Evolutionary conservation across 2,329 filamentous ascomycete species (phyloP).

Genomic region (Daldinia eschscholtzii): DNA sequence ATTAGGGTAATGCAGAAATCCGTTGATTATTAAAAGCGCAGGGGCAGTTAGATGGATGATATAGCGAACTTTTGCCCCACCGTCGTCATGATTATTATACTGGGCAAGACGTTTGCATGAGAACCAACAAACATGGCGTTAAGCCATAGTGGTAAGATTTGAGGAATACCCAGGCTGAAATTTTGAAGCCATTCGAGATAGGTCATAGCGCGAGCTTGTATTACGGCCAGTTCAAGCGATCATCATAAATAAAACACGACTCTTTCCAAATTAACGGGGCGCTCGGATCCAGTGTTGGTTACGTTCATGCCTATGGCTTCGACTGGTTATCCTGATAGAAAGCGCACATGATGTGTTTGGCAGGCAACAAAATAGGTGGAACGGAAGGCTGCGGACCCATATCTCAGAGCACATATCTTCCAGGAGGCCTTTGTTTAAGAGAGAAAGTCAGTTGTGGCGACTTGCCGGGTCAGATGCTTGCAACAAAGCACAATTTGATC

Average conservation of each 20-base stretch:
- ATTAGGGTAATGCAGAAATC: conserved; percentile 2
- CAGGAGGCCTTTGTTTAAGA: not conserved
- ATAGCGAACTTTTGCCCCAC: conserved; percentile 21
- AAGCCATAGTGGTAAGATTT: conserved; percentile 17
- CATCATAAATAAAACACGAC: conserved; percentile 16
- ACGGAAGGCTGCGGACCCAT: not conserved
- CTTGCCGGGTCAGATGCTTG: not conserved
- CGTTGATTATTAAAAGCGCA: conserved; percentile 5
- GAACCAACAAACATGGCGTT: conserved; percentile 16
- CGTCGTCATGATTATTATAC: conserved; percentile 23
- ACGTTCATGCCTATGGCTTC: not conserved
- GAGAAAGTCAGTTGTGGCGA: not conserved
- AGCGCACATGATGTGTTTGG: not conserved
- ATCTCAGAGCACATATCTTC: not conserved
- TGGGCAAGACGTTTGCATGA: conserved; percentile 16
- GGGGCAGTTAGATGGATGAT: conserved; percentile 18
- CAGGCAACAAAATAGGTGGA: not conserved
- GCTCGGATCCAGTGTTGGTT: not conserved
- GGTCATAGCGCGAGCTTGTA: conserved; percentile 16
- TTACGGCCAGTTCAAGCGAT: conserved; percentile 12
- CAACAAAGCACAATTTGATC: not conserved
- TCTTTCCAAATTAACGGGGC: conserved; percentile 1
- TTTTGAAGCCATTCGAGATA: conserved; percentile 23
- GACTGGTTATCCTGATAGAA: not conserved
- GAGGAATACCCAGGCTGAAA: conserved; percentile 35